Evolutionary conservation across 208 protist species (phyloP).

Genomic region (Crithidia acanthocephali): DNA sequence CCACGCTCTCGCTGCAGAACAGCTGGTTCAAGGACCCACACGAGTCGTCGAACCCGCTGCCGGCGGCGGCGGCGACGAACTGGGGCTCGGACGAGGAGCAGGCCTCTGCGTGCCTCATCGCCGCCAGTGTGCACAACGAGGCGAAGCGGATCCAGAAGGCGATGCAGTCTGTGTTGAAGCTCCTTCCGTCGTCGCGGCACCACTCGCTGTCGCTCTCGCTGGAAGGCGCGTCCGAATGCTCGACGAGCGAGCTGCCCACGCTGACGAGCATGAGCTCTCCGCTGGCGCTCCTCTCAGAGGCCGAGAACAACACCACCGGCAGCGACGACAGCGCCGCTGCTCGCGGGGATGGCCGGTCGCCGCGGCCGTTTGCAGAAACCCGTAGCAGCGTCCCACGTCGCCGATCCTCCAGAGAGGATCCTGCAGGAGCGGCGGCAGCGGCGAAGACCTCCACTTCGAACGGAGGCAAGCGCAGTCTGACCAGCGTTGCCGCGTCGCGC

Average conservation of each 20-base stretch:
- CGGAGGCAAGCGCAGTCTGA: conserved; percentile 2
- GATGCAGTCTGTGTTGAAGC: conserved; percentile 17
- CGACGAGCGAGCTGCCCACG: conserved; percentile 16
- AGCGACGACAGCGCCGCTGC: background rate
- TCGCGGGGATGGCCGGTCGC: background rate
- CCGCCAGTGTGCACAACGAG: conserved; percentile 24
- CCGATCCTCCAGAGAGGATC: conserved; percentile 8
- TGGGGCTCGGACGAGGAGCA: conserved; percentile 18
- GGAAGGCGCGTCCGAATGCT: conserved; percentile 13
- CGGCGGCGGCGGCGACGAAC: conserved; percentile 5
- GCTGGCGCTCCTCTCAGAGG: background rate
- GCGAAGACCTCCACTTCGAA: background rate
- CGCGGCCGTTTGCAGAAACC: background rate
- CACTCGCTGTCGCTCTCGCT: conserved; percentile 12
- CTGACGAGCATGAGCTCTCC: conserved; percentile 3
- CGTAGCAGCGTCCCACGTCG: background rate
- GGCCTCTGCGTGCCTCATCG: conserved; percentile 7
- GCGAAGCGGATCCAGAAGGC: conserved; percentile 18
- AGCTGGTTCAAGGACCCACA: conserved; percentile 23
- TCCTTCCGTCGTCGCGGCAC: conserved; percentile 18
- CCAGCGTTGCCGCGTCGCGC: conserved; percentile 1
- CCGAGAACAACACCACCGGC: conserved; percentile 5
- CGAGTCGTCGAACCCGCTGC: conserved; percentile 13
- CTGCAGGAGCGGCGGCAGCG: background rate
- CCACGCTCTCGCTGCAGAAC: conserved; percentile 6